Evolutionary conservation across 768 basidiomycete genomes (phyloP).

Genomic region (Agrocybe pediades): DNA sequence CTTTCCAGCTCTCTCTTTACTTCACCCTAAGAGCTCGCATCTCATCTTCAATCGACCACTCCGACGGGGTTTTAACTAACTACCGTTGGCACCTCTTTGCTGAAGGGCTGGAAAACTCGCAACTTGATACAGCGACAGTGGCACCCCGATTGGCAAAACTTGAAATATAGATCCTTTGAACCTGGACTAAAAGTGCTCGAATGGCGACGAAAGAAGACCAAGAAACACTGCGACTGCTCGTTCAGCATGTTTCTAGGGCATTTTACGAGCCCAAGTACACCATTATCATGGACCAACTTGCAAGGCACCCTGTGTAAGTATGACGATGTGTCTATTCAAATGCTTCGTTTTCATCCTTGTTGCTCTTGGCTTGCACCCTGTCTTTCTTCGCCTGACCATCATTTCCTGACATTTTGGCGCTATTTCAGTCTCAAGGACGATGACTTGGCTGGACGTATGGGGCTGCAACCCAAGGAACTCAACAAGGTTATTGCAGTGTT

Average conservation of each 20-base stretch:
- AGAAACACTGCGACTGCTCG: constrained; percentile 81
- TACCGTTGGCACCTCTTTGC: constrained; percentile 1
- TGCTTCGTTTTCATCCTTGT: constrained; percentile 10
- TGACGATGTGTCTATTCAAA: constrained; percentile 13
- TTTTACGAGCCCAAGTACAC: constrained; percentile 95
- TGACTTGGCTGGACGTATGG: constrained; percentile 89
- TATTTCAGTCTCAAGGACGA: constrained; percentile 84
- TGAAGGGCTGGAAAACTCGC: constrained; percentile 6
- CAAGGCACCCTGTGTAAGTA: constrained; percentile 94
- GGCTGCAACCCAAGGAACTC: constrained; percentile 86
- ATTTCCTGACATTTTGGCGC: constrained; percentile 22
- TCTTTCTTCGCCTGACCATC: constrained; percentile 10
- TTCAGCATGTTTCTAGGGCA: constrained; percentile 89
- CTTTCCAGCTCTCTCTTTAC: not conserved
- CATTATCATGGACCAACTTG: constrained; percentile 92
- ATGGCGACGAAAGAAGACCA: constrained; percentile 80
- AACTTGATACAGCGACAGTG: not conserved
- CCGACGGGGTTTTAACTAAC: not conserved
- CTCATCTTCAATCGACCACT: not conserved
- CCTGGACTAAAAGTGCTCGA: constrained; percentile 7
- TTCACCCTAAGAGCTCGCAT: constrained; percentile 1
- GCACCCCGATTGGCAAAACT: not conserved
- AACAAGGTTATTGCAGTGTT: constrained; percentile 87
- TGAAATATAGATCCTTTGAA: constrained; percentile 3
- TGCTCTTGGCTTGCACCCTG: constrained; percentile 7